Conservation (phyloP, 352 stramenopile genomes). For the Globisporangium nodosum region DNA sequence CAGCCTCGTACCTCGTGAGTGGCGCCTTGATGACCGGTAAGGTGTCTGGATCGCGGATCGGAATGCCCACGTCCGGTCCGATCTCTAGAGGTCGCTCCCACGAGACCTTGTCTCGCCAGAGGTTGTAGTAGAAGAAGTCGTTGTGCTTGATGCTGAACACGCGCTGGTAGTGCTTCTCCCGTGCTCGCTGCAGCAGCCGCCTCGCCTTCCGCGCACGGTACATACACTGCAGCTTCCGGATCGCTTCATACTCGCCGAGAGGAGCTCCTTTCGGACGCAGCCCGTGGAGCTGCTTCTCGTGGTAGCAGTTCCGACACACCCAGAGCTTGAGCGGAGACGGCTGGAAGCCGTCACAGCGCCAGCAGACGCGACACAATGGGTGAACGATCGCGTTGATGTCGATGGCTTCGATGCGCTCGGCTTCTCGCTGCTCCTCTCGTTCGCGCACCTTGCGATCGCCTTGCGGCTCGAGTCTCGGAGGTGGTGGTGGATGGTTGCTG, state of each 20-base stretch:
- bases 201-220: constrained; percentile 47
- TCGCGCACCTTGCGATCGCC: constrained; percentile 32
- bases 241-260: constrained; percentile 66
- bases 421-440: constrained; percentile 26
- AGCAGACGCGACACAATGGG: constrained; percentile 69
- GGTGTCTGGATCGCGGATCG: constrained; percentile 67
- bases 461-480: constrained; percentile 46
- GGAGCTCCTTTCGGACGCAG: constrained; percentile 24
- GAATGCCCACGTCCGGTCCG: constrained; percentile 38
- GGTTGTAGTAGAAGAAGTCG: constrained; percentile 77
- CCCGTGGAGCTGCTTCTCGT: constrained; percentile 68
- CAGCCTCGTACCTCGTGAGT: constrained; percentile 47
- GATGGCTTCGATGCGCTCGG: constrained; percentile 49
- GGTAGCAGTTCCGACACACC: constrained; percentile 64
- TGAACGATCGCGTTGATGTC: constrained; percentile 64
- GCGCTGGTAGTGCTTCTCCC: constrained; percentile 61
- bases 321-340: constrained; percentile 58
- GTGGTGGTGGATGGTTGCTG: constrained; percentile 22
- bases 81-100: constrained; percentile 46
- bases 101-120: constrained; percentile 40
- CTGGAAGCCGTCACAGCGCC: constrained; percentile 69
- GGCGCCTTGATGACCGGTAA: constrained; percentile 37
- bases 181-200: constrained; percentile 39
- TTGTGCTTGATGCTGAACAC: constrained; percentile 75
- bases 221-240: constrained; percentile 70